Conservation (phyloP, 2,329 filamentous ascomycete species). For the Drechslera avenae region DNA sequence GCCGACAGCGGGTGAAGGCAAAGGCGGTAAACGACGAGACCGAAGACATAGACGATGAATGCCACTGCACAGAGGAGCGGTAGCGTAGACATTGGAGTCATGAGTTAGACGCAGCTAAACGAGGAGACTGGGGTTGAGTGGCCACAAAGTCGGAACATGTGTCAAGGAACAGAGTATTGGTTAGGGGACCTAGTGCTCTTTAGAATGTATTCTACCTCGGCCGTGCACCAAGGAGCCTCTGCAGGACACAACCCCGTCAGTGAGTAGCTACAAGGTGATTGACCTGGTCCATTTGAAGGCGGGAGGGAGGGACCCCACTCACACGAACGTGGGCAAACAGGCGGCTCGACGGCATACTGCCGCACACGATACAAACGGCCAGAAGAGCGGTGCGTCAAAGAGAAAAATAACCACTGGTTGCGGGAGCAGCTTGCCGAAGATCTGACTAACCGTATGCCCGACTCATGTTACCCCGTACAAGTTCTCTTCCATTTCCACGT, state of each 20-base stretch:
- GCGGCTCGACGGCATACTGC: not conserved
- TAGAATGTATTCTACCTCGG: not conserved
- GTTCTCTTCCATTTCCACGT: no score
- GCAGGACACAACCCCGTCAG: not conserved
- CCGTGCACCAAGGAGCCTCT: no score
- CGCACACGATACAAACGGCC: not conserved
- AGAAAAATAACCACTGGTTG: no score
- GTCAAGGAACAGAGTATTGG: not conserved
- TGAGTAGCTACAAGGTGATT: not conserved
- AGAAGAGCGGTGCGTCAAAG: not conserved
- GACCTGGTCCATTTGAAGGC: not conserved
- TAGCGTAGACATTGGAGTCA: constrained; percentile 10
- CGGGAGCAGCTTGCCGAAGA: no score
- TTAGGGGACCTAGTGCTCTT: not conserved
- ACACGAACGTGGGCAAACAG: not conserved
- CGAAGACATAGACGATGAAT: constrained; percentile 23
- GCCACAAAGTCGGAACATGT: constrained; percentile 14
- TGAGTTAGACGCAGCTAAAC: not conserved
- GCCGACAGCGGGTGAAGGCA: constrained; percentile 53
- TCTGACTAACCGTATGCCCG: no score
- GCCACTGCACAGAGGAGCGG: constrained; percentile 16
- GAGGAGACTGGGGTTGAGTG: not conserved
- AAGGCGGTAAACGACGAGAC: constrained; percentile 45
- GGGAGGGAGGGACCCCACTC: not conserved
- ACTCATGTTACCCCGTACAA: no score